These are phyloP conservation scores for Torulaspora delbrueckii DNA, from an alignment of 805 yeast species.

Conservation along the genomic window DNA sequence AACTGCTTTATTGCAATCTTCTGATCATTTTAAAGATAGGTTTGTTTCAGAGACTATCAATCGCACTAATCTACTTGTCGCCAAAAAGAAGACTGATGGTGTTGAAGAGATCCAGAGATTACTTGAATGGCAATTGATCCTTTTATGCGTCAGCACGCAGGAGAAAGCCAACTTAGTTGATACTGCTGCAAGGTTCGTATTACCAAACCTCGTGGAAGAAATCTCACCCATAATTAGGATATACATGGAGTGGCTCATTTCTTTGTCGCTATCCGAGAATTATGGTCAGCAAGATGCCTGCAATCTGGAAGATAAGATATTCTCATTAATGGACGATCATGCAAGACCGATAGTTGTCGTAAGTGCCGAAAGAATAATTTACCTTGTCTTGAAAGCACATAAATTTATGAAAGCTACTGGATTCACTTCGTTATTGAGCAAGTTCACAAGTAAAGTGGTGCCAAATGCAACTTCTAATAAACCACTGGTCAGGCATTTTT, in stretches of 20 bases:
- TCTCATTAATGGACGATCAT: conserved; percentile 34
- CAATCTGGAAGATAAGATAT: conserved; percentile 22
- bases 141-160: conserved; percentile 41
- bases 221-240: conserved; percentile 73
- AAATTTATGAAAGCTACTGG: too few species aligned
- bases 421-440: conserved; percentile 33
- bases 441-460: conserved; percentile 48
- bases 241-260: conserved; percentile 75
- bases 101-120: conserved; percentile 64
- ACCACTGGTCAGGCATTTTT: conserved; percentile 77
- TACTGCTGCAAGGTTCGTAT: conserved; percentile 28
- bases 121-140: conserved; percentile 48
- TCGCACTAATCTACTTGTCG: conserved; percentile 44
- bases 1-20: conserved; percentile 41
- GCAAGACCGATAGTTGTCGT: conserved; percentile 44
- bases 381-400: conserved; percentile 48
- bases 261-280: conserved; percentile 28
- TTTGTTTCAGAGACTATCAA: conserved; percentile 24
- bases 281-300: conserved; percentile 15
- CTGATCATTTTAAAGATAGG: conserved; percentile 20
- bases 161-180: conserved; percentile 23
- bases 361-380: conserved; percentile 60
- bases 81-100: conserved; percentile 58
- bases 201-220: conserved; percentile 49
- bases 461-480: conserved; percentile 79